phyloP scores from a whole-genome alignment of 2,329 filamentous ascomycete species.

The Cryphonectria radicalis region DNA sequence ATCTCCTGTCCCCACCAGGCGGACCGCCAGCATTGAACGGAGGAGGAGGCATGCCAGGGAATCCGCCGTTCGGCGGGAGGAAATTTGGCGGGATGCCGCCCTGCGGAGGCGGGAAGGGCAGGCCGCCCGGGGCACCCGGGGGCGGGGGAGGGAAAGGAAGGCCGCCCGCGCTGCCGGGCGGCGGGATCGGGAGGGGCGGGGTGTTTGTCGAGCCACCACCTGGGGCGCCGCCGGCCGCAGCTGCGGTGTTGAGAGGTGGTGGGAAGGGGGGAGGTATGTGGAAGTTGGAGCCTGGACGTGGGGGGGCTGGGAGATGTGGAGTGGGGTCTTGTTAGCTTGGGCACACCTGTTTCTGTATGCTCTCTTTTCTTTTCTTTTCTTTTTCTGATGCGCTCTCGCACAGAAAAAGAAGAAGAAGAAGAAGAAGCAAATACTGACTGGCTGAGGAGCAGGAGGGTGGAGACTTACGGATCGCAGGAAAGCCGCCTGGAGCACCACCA shows the following conservation, averaged over 20 bases:
- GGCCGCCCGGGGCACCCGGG: conserved; percentile 36
- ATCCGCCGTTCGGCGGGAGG: conserved; percentile 44
- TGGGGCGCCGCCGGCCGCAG: conserved; percentile 14
- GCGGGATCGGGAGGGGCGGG: conserved; percentile 41
- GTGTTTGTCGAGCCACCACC: conserved; percentile 23
- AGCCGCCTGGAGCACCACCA: conserved; percentile 12
- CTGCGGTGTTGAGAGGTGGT: conserved; percentile 29
- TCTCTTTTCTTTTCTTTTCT: background rate
- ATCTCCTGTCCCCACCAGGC: conserved; percentile 48
- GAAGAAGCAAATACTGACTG: background rate
- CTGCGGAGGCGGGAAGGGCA: conserved; percentile 31
- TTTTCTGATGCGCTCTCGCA: background rate
- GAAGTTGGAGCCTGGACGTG: conserved; percentile 34
- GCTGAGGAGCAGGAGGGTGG: conserved; percentile 30
- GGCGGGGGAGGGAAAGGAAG: conserved; percentile 57
- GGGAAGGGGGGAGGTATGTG: conserved; percentile 43
- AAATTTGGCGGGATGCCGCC: conserved; percentile 53
- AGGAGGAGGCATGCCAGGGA: conserved; percentile 48
- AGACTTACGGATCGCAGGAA: conserved; percentile 24
- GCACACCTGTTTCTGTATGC: background rate
- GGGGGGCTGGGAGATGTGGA: conserved; percentile 5
- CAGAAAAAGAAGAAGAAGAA: too few species aligned
- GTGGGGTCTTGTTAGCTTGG: background rate
- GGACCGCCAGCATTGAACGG: conserved; percentile 46
- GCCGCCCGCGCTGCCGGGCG: conserved; percentile 43